Base-by-base conservation (phyloP, 768 basidiomycete species). In the Rhodosporidiobolus sp. region DNA sequence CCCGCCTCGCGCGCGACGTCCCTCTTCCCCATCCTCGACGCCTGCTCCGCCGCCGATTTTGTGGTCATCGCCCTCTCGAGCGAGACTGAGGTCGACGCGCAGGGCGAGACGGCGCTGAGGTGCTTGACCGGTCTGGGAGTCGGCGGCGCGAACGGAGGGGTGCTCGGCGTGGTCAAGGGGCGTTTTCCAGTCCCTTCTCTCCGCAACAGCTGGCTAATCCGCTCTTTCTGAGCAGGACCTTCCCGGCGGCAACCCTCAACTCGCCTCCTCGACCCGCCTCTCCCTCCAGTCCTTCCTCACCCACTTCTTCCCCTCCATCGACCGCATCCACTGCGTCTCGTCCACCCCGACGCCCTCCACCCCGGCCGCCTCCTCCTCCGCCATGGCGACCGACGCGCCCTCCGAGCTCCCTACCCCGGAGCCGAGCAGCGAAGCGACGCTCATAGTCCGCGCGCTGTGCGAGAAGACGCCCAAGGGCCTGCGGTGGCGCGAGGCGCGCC, bases 201-300 rank as follows among this genome's bases (percentile, higher is more conserved):
- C 5, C 28, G 28, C 30, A 43, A 30, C 30, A 12, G 6, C 26
- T 2, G 5, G 30, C 46, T 24, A n/a, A 43, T 38, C 19, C 17
- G 1, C 8, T 2, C 12, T 6, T 34, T 16, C 0, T 10, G 4
- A 20, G 49, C 74, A 77, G 77, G 54, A 74, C 30, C 76, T 79
- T 11, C 78, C 78, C 14, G 65, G 62, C 3, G 68, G 67, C 26
- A 72, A 75, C 69, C 48, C 59, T 30, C 55, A 63, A 1, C 65
- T 67, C 55, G 45, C 87, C 87, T 43, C 86, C 3, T 86, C 86
- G 26, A 85, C 93, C 58, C 82, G 92, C 66, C 94, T 92, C 82
- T 96, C 93, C 1, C 84, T 97, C 9, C 85, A 95, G 16, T 96
- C 94, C 17, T 99, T 97, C 84, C 88, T 94, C 68, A 89, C 89